A percentile compares a stretch with the other conserved stretches of the same genome.
Conservation (phyloP, 352 stramenopile genomes). For the Pythium phragmiticola region DNA sequence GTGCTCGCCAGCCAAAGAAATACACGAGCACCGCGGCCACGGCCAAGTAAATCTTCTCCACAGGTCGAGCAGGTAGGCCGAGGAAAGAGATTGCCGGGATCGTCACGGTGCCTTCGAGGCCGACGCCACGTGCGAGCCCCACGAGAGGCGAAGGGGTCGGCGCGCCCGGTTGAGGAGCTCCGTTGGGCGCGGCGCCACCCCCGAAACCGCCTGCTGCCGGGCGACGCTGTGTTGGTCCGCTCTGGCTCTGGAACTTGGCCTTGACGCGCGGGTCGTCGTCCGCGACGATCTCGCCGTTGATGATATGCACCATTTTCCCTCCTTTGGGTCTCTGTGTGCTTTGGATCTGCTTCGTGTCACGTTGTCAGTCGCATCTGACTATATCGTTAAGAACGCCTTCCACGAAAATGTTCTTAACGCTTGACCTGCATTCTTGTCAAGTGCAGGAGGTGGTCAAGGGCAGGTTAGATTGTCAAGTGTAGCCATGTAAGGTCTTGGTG, state of each 20-base stretch:
- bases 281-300: slow-evolving; percentile 85
- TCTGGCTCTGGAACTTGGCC: slow-evolving; percentile 20
- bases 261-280: slow-evolving; percentile 82
- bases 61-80: slow-evolving; percentile 42
- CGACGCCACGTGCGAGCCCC: slow-evolving; percentile 44
- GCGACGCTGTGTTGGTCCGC: slow-evolving; percentile 13
- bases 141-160: slow-evolving; percentile 40
- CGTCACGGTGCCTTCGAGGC: slow-evolving; percentile 60
- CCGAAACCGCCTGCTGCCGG: slow-evolving; percentile 2
- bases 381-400: slow-evolving; percentile 1
- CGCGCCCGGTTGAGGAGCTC: slow-evolving; percentile 9
- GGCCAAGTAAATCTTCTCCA: slow-evolving; percentile 74
- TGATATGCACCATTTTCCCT: slow-evolving; percentile 79
- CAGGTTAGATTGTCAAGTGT: not conserved
- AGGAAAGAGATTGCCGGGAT: slow-evolving; percentile 51
- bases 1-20: slow-evolving; percentile 72
- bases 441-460: too few relatives aligned
- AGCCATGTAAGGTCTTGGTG: slow-evolving; percentile 15
- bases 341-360: slow-evolving; percentile 13
- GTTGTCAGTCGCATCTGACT: not conserved
- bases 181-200: slow-evolving; percentile 2
- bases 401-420: not conserved
- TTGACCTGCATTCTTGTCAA: not conserved
- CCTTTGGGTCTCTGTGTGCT: not conserved
- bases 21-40: slow-evolving; percentile 50